These are phyloP conservation scores for Gnaphalium uliginosum DNA, from an alignment of 129 eudicot species.

Conservation along the genomic window DNA sequence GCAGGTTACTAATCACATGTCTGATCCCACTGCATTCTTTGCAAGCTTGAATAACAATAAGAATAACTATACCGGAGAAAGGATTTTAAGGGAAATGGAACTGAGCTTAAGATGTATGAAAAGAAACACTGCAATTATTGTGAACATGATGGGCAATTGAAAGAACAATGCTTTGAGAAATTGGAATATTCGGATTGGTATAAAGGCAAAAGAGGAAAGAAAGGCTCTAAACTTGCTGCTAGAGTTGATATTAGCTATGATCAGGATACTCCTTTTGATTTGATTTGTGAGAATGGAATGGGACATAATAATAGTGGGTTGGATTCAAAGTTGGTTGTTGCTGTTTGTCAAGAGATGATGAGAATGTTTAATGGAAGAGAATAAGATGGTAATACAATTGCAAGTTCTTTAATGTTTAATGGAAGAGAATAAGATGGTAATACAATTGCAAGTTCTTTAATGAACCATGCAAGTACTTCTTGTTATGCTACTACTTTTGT, in stretches of 20 bases:
- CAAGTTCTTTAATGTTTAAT: not conserved
- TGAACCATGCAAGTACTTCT: not conserved
- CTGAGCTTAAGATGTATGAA: no score
- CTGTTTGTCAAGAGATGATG: not conserved
- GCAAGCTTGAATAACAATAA: not conserved
- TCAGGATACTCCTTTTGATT: not conserved
- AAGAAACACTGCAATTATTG: no score
- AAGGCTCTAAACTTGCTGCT: not conserved
- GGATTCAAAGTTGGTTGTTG: no score
- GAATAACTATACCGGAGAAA: not conserved
- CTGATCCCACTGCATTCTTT: not conserved
- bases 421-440: not conserved
- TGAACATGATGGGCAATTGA: no score
- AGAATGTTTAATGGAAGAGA: not conserved
- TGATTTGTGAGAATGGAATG: no score
- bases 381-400: not conserved
- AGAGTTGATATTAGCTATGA: not conserved
- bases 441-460: not conserved
- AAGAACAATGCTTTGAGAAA: no score
- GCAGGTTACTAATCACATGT: not conserved
- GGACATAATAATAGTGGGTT: no score
- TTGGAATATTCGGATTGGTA: no score
- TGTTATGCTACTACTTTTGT: not conserved
- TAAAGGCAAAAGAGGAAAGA: not conserved
- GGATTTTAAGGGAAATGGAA: not conserved